Evolutionary conservation across 768 basidiomycete species (phyloP).

Genomic region (Bullera alba): DNA sequence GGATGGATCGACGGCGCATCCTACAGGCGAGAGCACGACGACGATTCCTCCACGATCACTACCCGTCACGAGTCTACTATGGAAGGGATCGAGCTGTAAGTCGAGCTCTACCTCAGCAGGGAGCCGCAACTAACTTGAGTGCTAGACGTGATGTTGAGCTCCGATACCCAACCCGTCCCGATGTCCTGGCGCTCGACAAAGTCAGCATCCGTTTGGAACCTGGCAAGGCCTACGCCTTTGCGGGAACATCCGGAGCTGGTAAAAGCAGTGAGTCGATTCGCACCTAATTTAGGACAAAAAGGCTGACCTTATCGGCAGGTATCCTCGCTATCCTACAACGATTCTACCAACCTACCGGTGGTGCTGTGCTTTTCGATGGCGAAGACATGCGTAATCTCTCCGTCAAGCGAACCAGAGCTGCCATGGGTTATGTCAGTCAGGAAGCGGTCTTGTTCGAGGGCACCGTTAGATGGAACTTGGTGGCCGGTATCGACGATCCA

Average conservation of each 20-base stretch:
- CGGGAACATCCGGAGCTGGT: slow-evolving; percentile 35
- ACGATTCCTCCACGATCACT: not conserved
- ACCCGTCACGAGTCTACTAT: too few relatives aligned
- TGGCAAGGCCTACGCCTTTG: slow-evolving; percentile 40
- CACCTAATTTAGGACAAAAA: not conserved
- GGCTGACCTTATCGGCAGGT: too few relatives aligned
- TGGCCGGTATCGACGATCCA: not conserved
- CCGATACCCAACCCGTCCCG: slow-evolving; percentile 36
- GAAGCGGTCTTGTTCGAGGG: slow-evolving; percentile 42
- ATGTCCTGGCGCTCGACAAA: slow-evolving; percentile 24
- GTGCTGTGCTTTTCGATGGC: slow-evolving; percentile 35
- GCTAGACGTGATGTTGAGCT: slow-evolving; percentile 21
- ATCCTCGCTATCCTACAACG: slow-evolving; percentile 40
- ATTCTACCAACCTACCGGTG: slow-evolving; percentile 39
- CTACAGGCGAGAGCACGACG: not conserved
- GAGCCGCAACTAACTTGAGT: slow-evolving; percentile 6
- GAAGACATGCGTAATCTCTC: slow-evolving; percentile 31
- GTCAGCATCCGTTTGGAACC: slow-evolving; percentile 31
- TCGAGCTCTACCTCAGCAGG: not conserved
- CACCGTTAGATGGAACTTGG: slow-evolving; percentile 36
- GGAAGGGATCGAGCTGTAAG: slow-evolving; percentile 1
- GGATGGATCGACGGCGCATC: slow-evolving; percentile 27
- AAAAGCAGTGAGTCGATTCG: slow-evolving; percentile 23
- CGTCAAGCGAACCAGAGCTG: slow-evolving; percentile 23
- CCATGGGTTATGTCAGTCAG: slow-evolving; percentile 43